These are phyloP conservation scores for Penicillium parvum DNA, from an alignment of 495 filamentous ascomycete species.

Conservation along the genomic window DNA sequence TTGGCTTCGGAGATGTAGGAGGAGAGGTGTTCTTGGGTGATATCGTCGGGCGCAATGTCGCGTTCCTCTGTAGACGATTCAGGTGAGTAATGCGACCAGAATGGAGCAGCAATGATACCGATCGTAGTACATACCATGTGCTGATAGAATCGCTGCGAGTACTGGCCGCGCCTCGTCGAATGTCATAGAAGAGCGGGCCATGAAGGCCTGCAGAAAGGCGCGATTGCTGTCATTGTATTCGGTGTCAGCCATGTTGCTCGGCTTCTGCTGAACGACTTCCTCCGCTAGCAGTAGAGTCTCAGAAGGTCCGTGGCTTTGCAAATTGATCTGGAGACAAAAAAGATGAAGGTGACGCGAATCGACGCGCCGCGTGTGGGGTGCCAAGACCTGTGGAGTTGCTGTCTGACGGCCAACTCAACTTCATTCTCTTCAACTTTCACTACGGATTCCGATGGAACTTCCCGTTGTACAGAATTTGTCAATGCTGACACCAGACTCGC, in stretches of 20 bases:
- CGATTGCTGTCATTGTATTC: constrained; percentile 67
- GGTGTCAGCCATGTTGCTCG: not conserved
- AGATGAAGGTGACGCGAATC: constrained; percentile 14
- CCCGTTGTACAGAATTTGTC: too few relatives aligned
- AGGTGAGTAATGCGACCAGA: too few relatives aligned
- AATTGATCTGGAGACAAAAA: not conserved
- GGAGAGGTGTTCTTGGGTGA: constrained; percentile 64
- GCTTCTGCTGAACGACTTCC: not conserved
- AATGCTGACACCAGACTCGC: too few relatives aligned
- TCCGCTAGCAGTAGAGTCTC: not conserved
- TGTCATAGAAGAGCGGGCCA: constrained; percentile 71
- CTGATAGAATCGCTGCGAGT: constrained; percentile 69
- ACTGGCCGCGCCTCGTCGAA: constrained; percentile 66
- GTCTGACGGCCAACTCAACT: too few relatives aligned
- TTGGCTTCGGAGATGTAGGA: constrained; percentile 67
- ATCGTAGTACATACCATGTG: constrained; percentile 40
- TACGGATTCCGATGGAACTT: too few relatives aligned
- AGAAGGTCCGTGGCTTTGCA: not conserved
- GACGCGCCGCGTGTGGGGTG: constrained; percentile 16
- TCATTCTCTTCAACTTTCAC: too few relatives aligned
- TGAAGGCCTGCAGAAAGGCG: constrained; percentile 90
- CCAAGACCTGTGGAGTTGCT: constrained; percentile 11
- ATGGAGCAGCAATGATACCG: too few relatives aligned
- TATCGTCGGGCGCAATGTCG: constrained; percentile 46
- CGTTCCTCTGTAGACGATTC: constrained; percentile 30